These are phyloP conservation scores for Phytophthora megakarya DNA, from an alignment of 352 stramenopile species.

Conservation along the genomic window DNA sequence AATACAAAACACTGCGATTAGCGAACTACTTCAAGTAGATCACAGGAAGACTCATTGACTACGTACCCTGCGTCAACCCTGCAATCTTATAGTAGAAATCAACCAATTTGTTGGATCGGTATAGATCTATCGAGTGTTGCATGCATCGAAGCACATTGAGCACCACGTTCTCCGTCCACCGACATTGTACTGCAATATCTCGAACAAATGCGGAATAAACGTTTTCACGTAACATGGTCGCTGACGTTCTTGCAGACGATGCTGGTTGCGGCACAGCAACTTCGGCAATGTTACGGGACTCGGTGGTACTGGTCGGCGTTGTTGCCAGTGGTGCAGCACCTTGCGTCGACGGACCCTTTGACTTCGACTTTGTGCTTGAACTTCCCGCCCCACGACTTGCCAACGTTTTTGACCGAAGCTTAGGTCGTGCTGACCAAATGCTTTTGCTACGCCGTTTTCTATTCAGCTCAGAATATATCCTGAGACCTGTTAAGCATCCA, in stretches of 20 bases:
- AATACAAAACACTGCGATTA: conserved; percentile 12
- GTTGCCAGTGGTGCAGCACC: conserved; percentile 1
- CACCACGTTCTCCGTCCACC: conserved; percentile 42
- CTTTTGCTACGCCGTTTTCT: conserved; percentile 32
- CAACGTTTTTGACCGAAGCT: conserved; percentile 21
- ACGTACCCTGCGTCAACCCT: conserved; percentile 44
- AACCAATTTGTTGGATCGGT: conserved; percentile 45
- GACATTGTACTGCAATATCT: conserved; percentile 39
- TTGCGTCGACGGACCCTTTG: not conserved
- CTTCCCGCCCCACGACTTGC: conserved; percentile 9
- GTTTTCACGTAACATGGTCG: conserved; percentile 16
- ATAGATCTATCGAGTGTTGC: conserved; percentile 46
- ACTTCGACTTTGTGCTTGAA: conserved; percentile 1
- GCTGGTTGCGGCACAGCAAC: not conserved
- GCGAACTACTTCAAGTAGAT: not conserved
- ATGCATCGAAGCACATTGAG: conserved; percentile 43
- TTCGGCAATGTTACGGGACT: conserved; percentile 1
- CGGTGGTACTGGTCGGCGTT: not conserved
- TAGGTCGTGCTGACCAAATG: conserved; percentile 24
- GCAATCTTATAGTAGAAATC: conserved; percentile 44
- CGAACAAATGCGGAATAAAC: conserved; percentile 42
- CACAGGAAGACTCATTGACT: not conserved
- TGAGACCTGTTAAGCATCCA: conserved; percentile 18
- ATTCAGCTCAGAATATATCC: conserved; percentile 20
- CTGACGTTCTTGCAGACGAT: not conserved